phyloP scores from a whole-genome alignment of 371 early-diverging fungal genomes.

The Mucor saturninus region DNA sequence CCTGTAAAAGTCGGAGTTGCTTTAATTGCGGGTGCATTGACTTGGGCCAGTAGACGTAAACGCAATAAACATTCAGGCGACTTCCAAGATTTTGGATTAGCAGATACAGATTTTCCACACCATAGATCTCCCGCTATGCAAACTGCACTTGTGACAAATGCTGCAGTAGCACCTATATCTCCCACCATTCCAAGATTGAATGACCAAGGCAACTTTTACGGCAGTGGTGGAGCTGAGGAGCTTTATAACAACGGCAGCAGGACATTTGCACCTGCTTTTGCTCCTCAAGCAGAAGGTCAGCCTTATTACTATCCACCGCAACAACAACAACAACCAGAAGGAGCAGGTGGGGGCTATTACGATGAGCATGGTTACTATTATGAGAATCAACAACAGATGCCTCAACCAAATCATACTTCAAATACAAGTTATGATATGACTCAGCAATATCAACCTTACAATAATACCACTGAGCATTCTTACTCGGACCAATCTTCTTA shows the following conservation, averaged over 20 bases:
- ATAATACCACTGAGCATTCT: background rate
- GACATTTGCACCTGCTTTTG: conserved; percentile 11
- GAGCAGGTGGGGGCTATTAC: conserved; percentile 10
- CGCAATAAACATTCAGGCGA: conserved; percentile 32
- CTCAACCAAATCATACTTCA: background rate
- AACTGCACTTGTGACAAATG: conserved; percentile 3
- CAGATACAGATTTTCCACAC: conserved; percentile 45
- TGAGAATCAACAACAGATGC: conserved; percentile 9
- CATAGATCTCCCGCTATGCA: conserved; percentile 36
- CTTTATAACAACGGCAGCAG: background rate
- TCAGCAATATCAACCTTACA: conserved; percentile 11
- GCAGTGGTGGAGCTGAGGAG: background rate
- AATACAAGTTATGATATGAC: conserved; percentile 10
- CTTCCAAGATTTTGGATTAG: conserved; percentile 53
- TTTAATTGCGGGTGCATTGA: conserved; percentile 39
- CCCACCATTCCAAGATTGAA: conserved; percentile 10
- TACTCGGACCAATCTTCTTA: conserved; percentile 12
- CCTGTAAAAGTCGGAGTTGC: conserved; percentile 43
- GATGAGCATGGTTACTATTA: conserved; percentile 26
- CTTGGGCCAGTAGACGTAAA: conserved; percentile 41
- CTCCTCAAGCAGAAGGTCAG: conserved; percentile 18
- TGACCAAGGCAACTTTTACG: conserved; percentile 18
- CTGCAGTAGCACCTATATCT: conserved; percentile 4
- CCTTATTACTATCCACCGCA: conserved; percentile 19
- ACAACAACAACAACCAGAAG: background rate